phyloP scores from a whole-genome alignment of 176 grass and related monocot species.

The Chrysopogon serrulatus region DNA sequence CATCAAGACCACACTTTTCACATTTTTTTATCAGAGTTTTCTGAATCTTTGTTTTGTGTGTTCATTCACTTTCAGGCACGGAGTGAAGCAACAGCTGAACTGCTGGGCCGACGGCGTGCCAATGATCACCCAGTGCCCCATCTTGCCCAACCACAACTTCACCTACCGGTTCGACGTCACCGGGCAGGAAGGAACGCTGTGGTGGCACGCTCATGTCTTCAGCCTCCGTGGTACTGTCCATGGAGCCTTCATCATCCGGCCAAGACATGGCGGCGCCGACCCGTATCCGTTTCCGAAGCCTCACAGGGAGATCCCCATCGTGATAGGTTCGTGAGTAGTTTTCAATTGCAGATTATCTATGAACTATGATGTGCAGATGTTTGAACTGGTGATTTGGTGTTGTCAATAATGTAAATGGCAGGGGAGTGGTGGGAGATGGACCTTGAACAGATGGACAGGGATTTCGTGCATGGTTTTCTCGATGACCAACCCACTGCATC shows the following conservation, averaged over 20 bases:
- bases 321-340: not conserved
- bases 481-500: not conserved
- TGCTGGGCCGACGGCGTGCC: constrained; percentile 23
- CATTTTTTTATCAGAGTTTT: too few species aligned
- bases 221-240: not conserved
- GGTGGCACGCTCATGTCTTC: constrained; percentile 28
- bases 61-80: too few species aligned
- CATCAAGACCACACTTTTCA: too few species aligned
- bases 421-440: not conserved
- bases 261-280: not conserved
- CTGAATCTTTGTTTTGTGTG: too few species aligned
- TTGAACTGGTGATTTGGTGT: too few species aligned
- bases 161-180: constrained; percentile 14
- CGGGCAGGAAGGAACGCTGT: constrained; percentile 25
- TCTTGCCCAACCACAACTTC: not conserved
- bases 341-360: too few species aligned
- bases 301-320: not conserved
- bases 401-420: too few species aligned
- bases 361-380: too few species aligned
- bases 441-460: not conserved
- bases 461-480: not conserved
- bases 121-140: constrained; percentile 31
- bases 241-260: not conserved
- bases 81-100: too few species aligned
- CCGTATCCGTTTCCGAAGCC: not conserved